Percentiles rank a stretch among this genome's conserved stretches.
Conservation (phyloP, 352 stramenopile genomes). For the Detonula confervacea region DNA sequence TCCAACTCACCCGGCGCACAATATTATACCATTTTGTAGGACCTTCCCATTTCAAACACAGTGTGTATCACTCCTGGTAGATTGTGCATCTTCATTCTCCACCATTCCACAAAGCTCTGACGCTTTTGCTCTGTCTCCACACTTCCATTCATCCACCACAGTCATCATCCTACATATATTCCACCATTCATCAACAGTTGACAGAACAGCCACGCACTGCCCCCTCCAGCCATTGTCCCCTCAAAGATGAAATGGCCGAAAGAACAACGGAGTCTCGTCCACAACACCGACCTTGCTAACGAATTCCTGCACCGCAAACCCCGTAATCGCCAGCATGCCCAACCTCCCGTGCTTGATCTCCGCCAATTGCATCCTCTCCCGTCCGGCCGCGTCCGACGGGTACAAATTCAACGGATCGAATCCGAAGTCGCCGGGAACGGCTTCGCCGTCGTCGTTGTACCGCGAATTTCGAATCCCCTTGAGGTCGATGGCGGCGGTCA, state of each 20-base stretch:
- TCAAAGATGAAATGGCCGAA: constrained; percentile 59
- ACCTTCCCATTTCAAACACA: too few relatives aligned
- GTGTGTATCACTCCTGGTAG: too few relatives aligned
- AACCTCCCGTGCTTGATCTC: constrained; percentile 85
- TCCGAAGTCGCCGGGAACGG: constrained; percentile 79
- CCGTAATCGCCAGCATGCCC: constrained; percentile 81
- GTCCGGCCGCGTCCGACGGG: constrained; percentile 55
- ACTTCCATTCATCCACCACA: too few relatives aligned
- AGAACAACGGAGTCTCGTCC: constrained; percentile 80
- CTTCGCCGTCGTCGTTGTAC: constrained; percentile 34
- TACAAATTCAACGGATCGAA: constrained; percentile 85
- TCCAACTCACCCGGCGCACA: too few relatives aligned
- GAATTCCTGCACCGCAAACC: constrained; percentile 78
- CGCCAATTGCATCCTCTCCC: constrained; percentile 75
- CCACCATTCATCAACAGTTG: too few relatives aligned
- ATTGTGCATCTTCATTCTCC: too few relatives aligned
- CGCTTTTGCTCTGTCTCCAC: too few relatives aligned
- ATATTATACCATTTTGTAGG: too few relatives aligned
- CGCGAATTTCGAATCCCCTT: constrained; percentile 38
- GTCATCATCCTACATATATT: too few relatives aligned
- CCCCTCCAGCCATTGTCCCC: too few relatives aligned
- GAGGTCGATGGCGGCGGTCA: constrained; percentile 65
- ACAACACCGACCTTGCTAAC: constrained; percentile 70
- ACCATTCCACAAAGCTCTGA: too few relatives aligned
- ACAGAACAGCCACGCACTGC: too few relatives aligned